Percentiles rank a stretch among this genome's conserved stretches.
These are phyloP conservation scores for Ophiostoma ulmi DNA, from an alignment of 2,329 filamentous ascomycete genomes.

Conservation along the genomic window DNA sequence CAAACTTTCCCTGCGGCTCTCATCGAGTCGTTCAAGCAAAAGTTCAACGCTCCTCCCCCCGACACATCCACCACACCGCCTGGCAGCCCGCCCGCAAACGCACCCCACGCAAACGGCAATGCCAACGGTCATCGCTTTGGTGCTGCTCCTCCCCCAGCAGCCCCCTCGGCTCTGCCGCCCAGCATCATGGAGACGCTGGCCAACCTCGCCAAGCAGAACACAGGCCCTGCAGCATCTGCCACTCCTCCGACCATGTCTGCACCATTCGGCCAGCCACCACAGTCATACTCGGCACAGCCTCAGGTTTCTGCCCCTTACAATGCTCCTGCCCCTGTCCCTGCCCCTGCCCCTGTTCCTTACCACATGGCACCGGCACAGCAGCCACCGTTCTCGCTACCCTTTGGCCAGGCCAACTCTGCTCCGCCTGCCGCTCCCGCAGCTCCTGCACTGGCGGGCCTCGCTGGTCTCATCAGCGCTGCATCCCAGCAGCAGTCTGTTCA, in stretches of 20 bases:
- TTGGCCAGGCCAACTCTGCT: constrained; percentile 31
- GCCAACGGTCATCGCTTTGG: constrained; percentile 29
- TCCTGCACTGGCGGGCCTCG: constrained; percentile 24
- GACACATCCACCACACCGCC: constrained; percentile 74
- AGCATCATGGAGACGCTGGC: constrained; percentile 75
- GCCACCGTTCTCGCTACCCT: constrained; percentile 26
- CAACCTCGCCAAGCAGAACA: constrained; percentile 73
- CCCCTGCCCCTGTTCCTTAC: constrained; percentile 43
- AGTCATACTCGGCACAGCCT: constrained; percentile 40
- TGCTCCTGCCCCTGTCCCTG: constrained; percentile 32
- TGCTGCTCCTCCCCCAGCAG: constrained; percentile 26
- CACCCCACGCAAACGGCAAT: constrained; percentile 33
- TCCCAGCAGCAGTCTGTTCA: constrained; percentile 28
- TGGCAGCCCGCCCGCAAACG: constrained; percentile 52
- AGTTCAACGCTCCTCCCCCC: constrained; percentile 57
- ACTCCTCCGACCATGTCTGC: constrained; percentile 19
- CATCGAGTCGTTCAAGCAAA: constrained; percentile 77
- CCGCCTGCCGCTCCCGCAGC: constrained; percentile 31
- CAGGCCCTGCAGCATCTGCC: constrained; percentile 39
- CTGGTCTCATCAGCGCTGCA: constrained; percentile 20
- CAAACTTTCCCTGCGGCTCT: constrained; percentile 80
- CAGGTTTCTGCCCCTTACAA: constrained; percentile 47
- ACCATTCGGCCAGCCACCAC: constrained; percentile 32
- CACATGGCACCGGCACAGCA: constrained; percentile 34
- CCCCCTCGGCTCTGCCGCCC: constrained; percentile 37